Evolutionary conservation across 192 early-diverging fungal genomes (phyloP).

Genomic region (Piromyces finnis): DNA sequence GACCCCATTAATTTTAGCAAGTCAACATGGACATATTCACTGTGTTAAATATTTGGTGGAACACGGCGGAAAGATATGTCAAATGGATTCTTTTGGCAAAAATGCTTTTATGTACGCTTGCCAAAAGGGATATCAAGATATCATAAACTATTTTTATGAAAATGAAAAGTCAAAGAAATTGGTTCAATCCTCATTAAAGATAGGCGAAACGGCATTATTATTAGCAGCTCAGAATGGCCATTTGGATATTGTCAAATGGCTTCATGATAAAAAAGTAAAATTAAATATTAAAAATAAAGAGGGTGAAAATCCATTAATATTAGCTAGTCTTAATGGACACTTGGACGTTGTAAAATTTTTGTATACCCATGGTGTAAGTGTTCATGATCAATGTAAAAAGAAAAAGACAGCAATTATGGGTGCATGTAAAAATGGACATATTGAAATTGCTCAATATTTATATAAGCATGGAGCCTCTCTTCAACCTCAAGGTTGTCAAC

Average conservation of each 20-base stretch:
- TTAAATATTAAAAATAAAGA: not conserved
- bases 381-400: not conserved
- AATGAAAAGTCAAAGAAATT: no score
- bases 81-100: not conserved
- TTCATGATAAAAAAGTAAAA: not conserved
- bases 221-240: not conserved
- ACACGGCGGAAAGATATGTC: not conserved
- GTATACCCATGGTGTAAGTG: not conserved
- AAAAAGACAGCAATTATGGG: not conserved
- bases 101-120: not conserved
- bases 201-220: not conserved
- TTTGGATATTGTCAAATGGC: not conserved
- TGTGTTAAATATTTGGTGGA: not conserved
- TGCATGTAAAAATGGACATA: not conserved
- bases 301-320: not conserved
- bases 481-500: not conserved
- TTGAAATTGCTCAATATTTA: not conserved
- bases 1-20: not conserved
- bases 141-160: not conserved
- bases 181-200: not conserved
- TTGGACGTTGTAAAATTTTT: not conserved
- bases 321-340: not conserved
- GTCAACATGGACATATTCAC: not conserved
- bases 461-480: not conserved
- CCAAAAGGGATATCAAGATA: not conserved